Evolutionary conservation across 805 yeast genomes (phyloP).

Genomic region (Ogataea parapolymorpha): DNA sequence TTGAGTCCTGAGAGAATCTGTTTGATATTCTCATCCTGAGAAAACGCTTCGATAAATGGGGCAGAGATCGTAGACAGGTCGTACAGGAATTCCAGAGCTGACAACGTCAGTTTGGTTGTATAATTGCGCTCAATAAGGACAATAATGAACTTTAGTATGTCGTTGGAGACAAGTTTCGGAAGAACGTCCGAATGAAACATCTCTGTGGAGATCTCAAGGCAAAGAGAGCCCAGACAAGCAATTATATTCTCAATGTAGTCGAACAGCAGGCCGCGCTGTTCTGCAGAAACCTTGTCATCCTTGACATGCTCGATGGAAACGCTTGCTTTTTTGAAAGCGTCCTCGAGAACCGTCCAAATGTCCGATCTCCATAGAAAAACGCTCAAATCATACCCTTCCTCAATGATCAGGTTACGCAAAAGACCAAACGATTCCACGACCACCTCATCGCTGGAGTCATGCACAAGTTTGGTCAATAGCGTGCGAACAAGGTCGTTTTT

Average conservation of each 20-base stretch:
- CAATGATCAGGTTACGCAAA: constrained; percentile 73
- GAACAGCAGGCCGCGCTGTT: constrained; percentile 45
- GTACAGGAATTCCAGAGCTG: constrained; percentile 28
- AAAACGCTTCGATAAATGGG: constrained; percentile 23
- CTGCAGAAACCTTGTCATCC: constrained; percentile 23
- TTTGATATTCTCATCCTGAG: constrained; percentile 16
- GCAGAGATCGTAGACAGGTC: constrained; percentile 31
- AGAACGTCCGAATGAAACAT: constrained; percentile 35
- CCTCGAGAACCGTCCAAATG: constrained; percentile 61
- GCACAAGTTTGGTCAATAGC: constrained; percentile 59
- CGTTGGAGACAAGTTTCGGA: constrained; percentile 19
- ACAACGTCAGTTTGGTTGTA: constrained; percentile 21
- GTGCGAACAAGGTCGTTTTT: constrained; percentile 69
- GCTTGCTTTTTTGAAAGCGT: constrained; percentile 48
- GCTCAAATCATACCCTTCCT: constrained; percentile 84
- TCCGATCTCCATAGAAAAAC: constrained; percentile 73
- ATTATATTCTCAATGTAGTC: constrained; percentile 73
- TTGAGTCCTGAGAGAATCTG: constrained; percentile 10
- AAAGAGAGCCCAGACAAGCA: constrained; percentile 61
- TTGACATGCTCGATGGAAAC: constrained; percentile 44
- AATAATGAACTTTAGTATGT: constrained; percentile 36
- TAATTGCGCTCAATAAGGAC: constrained; percentile 36
- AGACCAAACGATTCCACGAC: constrained; percentile 80
- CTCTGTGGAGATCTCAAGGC: constrained; percentile 57
- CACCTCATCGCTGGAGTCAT: constrained; percentile 69